Percentiles rank a stretch among this genome's conserved stretches.
Evolutionary conservation across 2,329 filamentous ascomycete species (phyloP).

Genomic region (Helotiales sp.): DNA sequence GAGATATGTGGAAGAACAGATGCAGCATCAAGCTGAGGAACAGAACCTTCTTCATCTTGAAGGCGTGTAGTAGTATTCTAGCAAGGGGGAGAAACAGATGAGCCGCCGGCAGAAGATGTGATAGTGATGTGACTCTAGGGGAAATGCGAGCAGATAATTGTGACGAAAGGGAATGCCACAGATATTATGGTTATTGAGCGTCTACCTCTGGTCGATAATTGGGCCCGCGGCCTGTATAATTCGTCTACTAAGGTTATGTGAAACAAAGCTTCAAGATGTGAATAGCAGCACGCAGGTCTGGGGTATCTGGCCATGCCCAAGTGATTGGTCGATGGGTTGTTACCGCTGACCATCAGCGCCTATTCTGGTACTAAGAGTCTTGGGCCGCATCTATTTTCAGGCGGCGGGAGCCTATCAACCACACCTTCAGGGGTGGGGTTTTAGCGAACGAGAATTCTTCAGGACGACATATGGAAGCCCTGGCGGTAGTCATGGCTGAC

Average conservation of each 20-base stretch:
- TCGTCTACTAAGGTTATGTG: conserved; percentile 11
- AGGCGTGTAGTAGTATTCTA: conserved; percentile 18
- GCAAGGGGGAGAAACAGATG: conserved; percentile 10
- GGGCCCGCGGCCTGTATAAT: conserved; percentile 20
- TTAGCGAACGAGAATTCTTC: conserved; percentile 13
- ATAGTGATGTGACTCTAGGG: conserved; percentile 20
- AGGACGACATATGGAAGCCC: conserved; percentile 14
- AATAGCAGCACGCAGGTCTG: conserved; percentile 12
- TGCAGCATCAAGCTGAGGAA: conserved; percentile 27
- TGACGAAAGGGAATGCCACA: conserved; percentile 22
- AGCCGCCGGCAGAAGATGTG: conserved; percentile 22
- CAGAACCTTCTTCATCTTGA: conserved; percentile 29
- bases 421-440: conserved; percentile 3
- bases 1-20: conserved; percentile 23
- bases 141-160: conserved; percentile 8
- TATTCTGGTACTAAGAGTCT: conserved; percentile 15
- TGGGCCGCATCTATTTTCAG: conserved; percentile 19
- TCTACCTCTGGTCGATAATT: conserved; percentile 29
- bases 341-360: conserved; percentile 17
- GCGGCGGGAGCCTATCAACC: conserved; percentile 5
- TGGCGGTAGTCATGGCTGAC: conserved; percentile 17
- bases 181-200: conserved; percentile 28
- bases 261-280: conserved; percentile 30
- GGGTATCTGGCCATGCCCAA: background rate
- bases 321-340: conserved; percentile 18